phyloP scores from a whole-genome alignment of 192 early-diverging fungal genomes.

The Gonapodya prolifera region DNA sequence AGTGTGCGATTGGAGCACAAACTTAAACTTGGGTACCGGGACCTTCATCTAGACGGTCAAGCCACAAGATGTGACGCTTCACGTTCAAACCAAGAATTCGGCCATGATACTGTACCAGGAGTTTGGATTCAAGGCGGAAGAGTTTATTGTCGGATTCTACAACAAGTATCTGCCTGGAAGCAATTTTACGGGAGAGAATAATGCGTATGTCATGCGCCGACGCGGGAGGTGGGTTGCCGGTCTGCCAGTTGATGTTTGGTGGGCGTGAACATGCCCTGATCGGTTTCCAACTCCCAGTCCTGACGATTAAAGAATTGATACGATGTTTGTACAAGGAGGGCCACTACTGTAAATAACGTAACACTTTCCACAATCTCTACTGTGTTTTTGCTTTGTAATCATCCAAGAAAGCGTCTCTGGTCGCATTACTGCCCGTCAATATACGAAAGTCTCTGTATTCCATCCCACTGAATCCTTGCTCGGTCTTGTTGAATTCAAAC shows the following conservation, averaged over 20 bases:
- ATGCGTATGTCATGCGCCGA: background rate
- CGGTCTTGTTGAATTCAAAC: background rate
- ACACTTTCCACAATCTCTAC: background rate
- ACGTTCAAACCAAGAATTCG: constrained; percentile 83
- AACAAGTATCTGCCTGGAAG: constrained; percentile 63
- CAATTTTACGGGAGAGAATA: background rate
- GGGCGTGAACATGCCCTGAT: no score
- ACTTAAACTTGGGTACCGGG: background rate
- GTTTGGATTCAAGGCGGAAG: constrained; percentile 89
- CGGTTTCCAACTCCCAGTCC: no score
- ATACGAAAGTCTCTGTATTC: background rate
- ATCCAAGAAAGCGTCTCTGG: background rate
- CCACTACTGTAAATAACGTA: background rate
- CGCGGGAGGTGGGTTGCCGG: background rate
- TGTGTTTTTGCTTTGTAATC: background rate
- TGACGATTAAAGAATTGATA: no score
- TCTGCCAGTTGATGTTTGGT: background rate
- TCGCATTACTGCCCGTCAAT: background rate
- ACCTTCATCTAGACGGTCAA: constrained; percentile 24
- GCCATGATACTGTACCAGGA: constrained; percentile 90
- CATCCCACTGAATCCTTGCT: background rate
- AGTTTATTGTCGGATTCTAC: constrained; percentile 83
- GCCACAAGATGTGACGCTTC: constrained; percentile 75
- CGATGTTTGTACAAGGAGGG: no score
- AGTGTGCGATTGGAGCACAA: constrained; percentile 5